A percentile compares a stretch with the other conserved stretches of the same genome.
phyloP scores from a whole-genome alignment of 2,329 filamentous ascomycete species.

The Falciphora oryzae region DNA sequence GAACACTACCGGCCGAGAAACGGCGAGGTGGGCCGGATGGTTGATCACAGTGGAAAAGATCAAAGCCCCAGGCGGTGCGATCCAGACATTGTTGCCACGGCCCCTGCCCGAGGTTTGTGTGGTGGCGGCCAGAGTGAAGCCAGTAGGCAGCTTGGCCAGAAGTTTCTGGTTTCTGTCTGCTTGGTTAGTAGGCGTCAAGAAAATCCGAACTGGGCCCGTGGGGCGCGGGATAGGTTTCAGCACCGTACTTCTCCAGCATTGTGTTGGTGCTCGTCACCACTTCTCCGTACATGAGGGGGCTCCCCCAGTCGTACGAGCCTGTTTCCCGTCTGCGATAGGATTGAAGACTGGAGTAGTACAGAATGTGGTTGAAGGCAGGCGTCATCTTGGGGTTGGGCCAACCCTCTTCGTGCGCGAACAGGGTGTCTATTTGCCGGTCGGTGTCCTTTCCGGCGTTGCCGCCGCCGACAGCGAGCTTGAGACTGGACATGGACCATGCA shows the following conservation, averaged over 20 bases:
- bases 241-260: conserved; percentile 71
- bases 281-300: conserved; percentile 77
- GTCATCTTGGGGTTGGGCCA: conserved; percentile 68
- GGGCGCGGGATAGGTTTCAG: too few species aligned
- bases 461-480: conserved; percentile 46
- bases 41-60: conserved; percentile 87
- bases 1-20: conserved; percentile 78
- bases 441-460: conserved; percentile 35
- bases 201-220: background rate
- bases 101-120: conserved; percentile 85
- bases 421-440: conserved; percentile 44
- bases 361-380: conserved; percentile 78
- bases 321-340: conserved; percentile 56
- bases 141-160: conserved; percentile 68
- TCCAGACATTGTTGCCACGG: conserved; percentile 89
- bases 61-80: conserved; percentile 78
- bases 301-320: conserved; percentile 65
- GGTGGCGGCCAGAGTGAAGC: conserved; percentile 84
- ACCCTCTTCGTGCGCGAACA: conserved; percentile 64
- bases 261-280: conserved; percentile 94
- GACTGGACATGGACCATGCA: background rate
- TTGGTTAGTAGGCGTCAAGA: background rate
- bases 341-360: conserved; percentile 67
- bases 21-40: conserved; percentile 68
- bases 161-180: conserved; percentile 64